Percentiles rank a stretch among this genome's conserved stretches.
These are phyloP conservation scores for Pythium vanterpoolii DNA, from an alignment of 352 stramenopile species.

Conservation along the genomic window DNA sequence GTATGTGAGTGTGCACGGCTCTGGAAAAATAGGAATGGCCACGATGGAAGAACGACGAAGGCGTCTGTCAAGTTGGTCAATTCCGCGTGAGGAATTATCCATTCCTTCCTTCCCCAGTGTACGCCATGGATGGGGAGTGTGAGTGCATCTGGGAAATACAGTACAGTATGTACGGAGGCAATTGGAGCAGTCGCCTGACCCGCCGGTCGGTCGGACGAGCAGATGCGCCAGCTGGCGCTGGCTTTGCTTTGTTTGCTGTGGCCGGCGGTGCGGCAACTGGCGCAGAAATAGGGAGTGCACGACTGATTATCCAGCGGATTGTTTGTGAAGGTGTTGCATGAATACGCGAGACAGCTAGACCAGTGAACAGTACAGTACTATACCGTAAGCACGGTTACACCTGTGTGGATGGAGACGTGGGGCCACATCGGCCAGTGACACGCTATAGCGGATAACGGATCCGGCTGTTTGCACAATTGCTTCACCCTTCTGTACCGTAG, in stretches of 20 bases:
- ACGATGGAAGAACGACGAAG: conserved; percentile 1
- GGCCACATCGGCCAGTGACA: too few relatives aligned
- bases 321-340: conserved; percentile 22
- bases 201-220: neutral
- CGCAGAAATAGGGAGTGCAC: neutral
- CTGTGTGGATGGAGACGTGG: too few relatives aligned
- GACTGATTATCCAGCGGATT: conserved; percentile 15
- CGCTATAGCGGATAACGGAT: too few relatives aligned
- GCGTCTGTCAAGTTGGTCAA: conserved; percentile 18
- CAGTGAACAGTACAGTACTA: neutral
- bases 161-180: neutral
- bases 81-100: neutral
- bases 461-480: neutral
- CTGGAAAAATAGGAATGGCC: conserved; percentile 26
- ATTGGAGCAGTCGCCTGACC: neutral
- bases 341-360: neutral
- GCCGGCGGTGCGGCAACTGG: neutral
- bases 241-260: too few relatives aligned
- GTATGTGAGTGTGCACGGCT: conserved; percentile 9
- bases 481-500: too few relatives aligned
- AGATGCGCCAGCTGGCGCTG: neutral
- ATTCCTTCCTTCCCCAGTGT: neutral
- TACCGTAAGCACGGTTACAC: neutral
- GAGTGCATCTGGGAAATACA: neutral
- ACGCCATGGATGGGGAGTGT: too few relatives aligned